These are phyloP conservation scores for Neonectria coccinea DNA, from an alignment of 2,329 filamentous ascomycete genomes.

Conservation along the genomic window DNA sequence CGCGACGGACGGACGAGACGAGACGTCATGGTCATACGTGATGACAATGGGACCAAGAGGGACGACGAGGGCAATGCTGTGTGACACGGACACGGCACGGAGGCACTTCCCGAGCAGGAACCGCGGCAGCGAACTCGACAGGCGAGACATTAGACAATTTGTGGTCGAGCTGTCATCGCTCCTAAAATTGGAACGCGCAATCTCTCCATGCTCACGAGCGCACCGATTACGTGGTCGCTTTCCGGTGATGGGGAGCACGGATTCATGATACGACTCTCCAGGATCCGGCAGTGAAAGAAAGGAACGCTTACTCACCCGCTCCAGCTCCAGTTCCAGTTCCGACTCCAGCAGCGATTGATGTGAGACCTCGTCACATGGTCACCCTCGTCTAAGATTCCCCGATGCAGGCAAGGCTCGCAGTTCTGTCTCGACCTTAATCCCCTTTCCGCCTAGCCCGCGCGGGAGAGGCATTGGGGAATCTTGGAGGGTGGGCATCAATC, in stretches of 20 bases:
- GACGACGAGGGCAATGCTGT: background rate
- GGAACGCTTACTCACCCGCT: slow-evolving; percentile 7
- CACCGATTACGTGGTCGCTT: slow-evolving; percentile 18
- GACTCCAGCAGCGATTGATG: slow-evolving; percentile 7
- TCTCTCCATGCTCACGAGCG: slow-evolving; percentile 11
- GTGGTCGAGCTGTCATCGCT: slow-evolving; percentile 18
- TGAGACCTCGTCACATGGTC: slow-evolving; percentile 42
- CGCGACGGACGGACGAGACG: slow-evolving; percentile 1
- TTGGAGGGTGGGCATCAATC: slow-evolving; percentile 14
- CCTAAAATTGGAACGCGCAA: slow-evolving; percentile 32
- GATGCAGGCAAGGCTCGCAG: slow-evolving; percentile 38
- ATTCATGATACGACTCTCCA: slow-evolving; percentile 9
- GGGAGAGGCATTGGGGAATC: slow-evolving; percentile 39
- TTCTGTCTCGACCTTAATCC: slow-evolving; percentile 37
- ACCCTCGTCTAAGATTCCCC: slow-evolving; percentile 45
- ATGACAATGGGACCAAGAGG: slow-evolving; percentile 4
- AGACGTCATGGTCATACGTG: slow-evolving; percentile 9
- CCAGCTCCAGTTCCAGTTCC: background rate
- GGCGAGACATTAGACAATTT: background rate
- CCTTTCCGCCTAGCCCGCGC: slow-evolving; percentile 35
- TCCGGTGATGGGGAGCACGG: slow-evolving; percentile 1
- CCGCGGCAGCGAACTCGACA: background rate
- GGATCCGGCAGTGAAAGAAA: slow-evolving; percentile 7
- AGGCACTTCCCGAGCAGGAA: slow-evolving; percentile 1
- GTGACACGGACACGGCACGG: slow-evolving; percentile 9